Conservation (phyloP, 768 basidiomycete genomes). For the Mycena albidolilacea region DNA sequence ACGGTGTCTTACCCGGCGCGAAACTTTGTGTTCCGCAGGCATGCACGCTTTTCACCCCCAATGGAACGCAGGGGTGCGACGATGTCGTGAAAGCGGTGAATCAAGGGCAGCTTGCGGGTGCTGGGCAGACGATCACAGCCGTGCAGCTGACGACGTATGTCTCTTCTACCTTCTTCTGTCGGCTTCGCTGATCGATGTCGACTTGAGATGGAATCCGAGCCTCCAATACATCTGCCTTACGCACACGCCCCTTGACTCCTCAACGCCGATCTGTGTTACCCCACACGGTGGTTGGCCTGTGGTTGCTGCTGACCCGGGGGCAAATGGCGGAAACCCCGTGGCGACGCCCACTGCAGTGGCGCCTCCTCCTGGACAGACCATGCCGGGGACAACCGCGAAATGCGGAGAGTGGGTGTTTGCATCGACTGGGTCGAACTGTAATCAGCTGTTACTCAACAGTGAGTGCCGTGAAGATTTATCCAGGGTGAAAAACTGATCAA, state of each 20-base stretch:
- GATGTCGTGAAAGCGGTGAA: background rate
- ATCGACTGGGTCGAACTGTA: background rate
- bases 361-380: conserved; percentile 24
- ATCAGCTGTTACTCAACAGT: background rate
- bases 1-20: background rate
- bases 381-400: conserved; percentile 26
- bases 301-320: background rate
- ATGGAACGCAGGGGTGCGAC: background rate
- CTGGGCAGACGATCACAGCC: background rate
- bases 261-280: background rate
- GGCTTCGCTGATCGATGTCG: conserved; percentile 5
- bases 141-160: background rate
- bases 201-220: background rate
- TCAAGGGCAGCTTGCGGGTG: background rate
- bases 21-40: background rate
- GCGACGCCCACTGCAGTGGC: conserved; percentile 21
- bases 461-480: background rate
- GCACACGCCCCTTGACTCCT: background rate
- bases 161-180: background rate
- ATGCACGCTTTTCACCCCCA: background rate
- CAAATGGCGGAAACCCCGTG: conserved; percentile 4
- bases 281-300: background rate
- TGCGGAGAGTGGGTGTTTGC: conserved; percentile 25
- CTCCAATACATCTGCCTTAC: background rate
- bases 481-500: conserved; percentile 1